Evolutionary conservation across 2,329 filamentous ascomycete genomes (phyloP).

Genomic region (Stachybotrys chlorohalonatus): DNA sequence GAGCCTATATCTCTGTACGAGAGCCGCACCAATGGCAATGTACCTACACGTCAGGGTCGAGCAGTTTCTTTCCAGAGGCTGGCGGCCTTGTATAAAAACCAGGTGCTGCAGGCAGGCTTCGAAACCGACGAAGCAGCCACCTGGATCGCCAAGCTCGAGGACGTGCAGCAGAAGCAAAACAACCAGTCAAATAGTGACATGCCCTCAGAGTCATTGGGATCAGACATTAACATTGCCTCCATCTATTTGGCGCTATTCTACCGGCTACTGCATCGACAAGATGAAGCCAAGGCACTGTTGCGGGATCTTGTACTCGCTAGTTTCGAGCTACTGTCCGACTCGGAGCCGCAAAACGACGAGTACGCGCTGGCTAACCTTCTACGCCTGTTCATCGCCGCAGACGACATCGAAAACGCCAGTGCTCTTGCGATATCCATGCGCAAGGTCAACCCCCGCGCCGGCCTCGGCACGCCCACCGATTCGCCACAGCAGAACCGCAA

Average conservation of each 20-base stretch:
- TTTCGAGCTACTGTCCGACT: slow-evolving; percentile 27
- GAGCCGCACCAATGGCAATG: slow-evolving; percentile 28
- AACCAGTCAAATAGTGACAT: slow-evolving; percentile 28
- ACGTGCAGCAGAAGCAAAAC: slow-evolving; percentile 25
- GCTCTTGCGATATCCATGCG: slow-evolving; percentile 31
- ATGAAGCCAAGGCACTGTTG: slow-evolving; percentile 19
- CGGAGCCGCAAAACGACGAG: slow-evolving; percentile 30
- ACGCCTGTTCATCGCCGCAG: slow-evolving; percentile 26
- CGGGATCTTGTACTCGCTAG: slow-evolving; percentile 24
- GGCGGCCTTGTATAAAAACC: slow-evolving; percentile 26
- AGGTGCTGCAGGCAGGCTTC: slow-evolving; percentile 18
- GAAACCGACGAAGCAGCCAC: slow-evolving; percentile 13
- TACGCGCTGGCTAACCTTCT: slow-evolving; percentile 32
- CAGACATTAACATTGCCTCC: slow-evolving; percentile 30
- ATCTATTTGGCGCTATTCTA: slow-evolving; percentile 30
- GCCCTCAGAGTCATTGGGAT: slow-evolving; percentile 28
- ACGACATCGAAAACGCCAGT: slow-evolving; percentile 24
- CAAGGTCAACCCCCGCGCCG: slow-evolving; percentile 18
- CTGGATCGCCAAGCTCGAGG: slow-evolving; percentile 26
- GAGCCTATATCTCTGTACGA: slow-evolving; percentile 26
- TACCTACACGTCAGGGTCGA: slow-evolving; percentile 27
- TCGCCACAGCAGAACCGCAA: slow-evolving; percentile 17
- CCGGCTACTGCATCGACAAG: slow-evolving; percentile 17
- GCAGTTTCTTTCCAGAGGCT: slow-evolving; percentile 30
- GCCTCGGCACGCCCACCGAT: slow-evolving; percentile 15